Conservation (phyloP, 1,139 yeast genomes). For the Zhuliangozyma parablackwelliae region DNA sequence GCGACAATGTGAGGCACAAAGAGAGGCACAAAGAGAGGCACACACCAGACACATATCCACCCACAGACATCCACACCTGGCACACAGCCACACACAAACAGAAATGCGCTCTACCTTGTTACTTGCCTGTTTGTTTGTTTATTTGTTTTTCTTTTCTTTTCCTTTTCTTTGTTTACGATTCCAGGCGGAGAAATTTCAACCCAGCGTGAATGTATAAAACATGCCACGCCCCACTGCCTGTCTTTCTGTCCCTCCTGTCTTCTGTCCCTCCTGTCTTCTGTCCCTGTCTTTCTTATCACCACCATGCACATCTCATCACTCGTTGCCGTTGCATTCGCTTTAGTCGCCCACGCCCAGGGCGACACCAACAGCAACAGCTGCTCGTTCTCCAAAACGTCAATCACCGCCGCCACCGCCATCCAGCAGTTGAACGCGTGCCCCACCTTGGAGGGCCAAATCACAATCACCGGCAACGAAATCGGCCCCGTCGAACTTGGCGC, state of each 20-base stretch:
- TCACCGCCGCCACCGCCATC: conserved; percentile 36
- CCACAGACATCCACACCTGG: too few species aligned
- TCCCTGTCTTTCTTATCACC: neutral
- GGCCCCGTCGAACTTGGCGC: conserved; percentile 30
- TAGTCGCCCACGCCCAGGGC: conserved; percentile 3
- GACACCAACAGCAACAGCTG: conserved; percentile 17
- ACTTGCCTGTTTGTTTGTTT: too few species aligned
- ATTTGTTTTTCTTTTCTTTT: too few species aligned
- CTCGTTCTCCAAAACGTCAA: conserved; percentile 36
- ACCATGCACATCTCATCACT: conserved; percentile 9
- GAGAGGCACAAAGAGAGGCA: too few species aligned
- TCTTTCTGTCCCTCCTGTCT: neutral
- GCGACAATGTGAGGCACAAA: too few species aligned
- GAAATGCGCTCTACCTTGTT: too few species aligned
- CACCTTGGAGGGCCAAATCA: conserved; percentile 38
- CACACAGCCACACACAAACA: too few species aligned
- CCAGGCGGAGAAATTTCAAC: too few species aligned
- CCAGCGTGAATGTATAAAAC: too few species aligned
- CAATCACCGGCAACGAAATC: conserved; percentile 35
- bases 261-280: neutral
- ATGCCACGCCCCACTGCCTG: too few species aligned
- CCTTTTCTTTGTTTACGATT: too few species aligned
- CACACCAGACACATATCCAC: too few species aligned
- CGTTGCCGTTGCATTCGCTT: conserved; percentile 6
- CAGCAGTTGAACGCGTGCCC: conserved; percentile 35